Conservation (phyloP, 202 grass and related monocot species). For the Bolboschoenoplectus hybrid region DNA sequence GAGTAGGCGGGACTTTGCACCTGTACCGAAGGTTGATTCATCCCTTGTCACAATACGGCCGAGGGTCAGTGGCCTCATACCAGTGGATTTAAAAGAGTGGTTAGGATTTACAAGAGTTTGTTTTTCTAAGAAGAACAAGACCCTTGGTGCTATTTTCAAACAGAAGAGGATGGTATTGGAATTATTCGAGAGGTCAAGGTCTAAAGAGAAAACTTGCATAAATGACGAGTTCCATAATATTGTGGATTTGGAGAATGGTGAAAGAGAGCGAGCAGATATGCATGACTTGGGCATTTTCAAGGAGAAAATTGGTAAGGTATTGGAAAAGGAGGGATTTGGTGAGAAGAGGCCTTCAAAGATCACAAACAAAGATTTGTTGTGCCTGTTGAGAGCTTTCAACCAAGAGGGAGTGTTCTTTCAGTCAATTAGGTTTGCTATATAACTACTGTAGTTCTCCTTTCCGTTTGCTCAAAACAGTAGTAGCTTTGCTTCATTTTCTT, state of each 20-base stretch:
- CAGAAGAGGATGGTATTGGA: constrained; percentile 78
- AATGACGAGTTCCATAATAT: constrained; percentile 15
- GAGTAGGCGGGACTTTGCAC: constrained; percentile 80
- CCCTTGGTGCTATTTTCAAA: constrained; percentile 90
- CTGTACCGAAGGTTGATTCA: constrained; percentile 79
- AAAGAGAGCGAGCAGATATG: not conserved
- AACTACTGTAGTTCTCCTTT: not conserved
- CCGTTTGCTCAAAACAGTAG: not conserved
- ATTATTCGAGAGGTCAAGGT: constrained; percentile 46
- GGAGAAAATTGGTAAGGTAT: constrained; percentile 52
- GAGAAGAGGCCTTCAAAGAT: constrained; percentile 74
- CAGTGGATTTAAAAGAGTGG: constrained; percentile 66
- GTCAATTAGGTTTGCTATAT: not conserved
- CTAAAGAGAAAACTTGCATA: not conserved
- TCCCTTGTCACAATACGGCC: constrained; percentile 75
- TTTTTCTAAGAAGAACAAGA: constrained; percentile 91
- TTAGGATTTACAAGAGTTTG: constrained; percentile 72
- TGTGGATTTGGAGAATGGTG: constrained; percentile 25
- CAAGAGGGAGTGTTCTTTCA: constrained; percentile 59
- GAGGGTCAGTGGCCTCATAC: not conserved
- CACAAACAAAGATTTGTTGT: constrained; percentile 63
- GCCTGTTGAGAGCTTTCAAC: constrained; percentile 69
- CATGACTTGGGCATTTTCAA: constrained; percentile 51
- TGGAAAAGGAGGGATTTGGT: constrained; percentile 47
- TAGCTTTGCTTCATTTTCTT: not conserved